Evolutionary conservation across 192 early-diverging fungal genomes (phyloP), one percentile per base, ranked within the genome.

Genomic region (Coemansia reversa): DNA sequence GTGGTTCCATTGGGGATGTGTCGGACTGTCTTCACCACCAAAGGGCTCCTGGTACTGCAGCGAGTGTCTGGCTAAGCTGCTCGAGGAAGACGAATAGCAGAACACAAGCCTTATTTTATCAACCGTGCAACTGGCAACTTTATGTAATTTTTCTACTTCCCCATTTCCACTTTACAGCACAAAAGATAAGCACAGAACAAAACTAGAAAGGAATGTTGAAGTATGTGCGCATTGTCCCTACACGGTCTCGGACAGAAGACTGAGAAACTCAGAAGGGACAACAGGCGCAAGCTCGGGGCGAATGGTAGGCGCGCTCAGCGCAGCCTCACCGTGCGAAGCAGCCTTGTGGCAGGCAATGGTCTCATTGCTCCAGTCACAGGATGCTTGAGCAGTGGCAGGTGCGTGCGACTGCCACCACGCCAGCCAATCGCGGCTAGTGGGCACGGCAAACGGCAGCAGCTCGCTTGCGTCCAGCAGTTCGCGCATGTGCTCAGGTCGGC

Each of bases 1-100:
- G 74, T 85, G 84, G 84, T 85, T 83, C 72, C 84, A 85, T 58
- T 85, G 81, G 70, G 82, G 77, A 48, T 85, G 84, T 32, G 84
- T 85, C 7, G 84, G 84, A 5, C 65, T 85, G 7, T 66, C 75
- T 2, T 75, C 71, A 29, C 72, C 82, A 28, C 84, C 84, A 50
- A 71, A 84, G 65, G 84, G 84, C 14, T 49, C 75, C n/a, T 85
- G 84, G 84, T 82, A 85, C 64, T 85, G 84, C 47, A 67, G 63
- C 45, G 72, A 83, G 59, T 83, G 81, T 24, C 51, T 84, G 48
- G 64, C 64, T 35, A 76, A 75, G 53, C 56, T 79, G 27, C 50
- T 79, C 29, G 71, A 70, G 16, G 70, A 79, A 9, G 71, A 73
- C 33, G 64, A 58, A 19, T 23, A 39, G 8, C 35, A 39, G 12